Base-by-base conservation (phyloP, 768 basidiomycete species). In the Pleurotus sapidus region DNA sequence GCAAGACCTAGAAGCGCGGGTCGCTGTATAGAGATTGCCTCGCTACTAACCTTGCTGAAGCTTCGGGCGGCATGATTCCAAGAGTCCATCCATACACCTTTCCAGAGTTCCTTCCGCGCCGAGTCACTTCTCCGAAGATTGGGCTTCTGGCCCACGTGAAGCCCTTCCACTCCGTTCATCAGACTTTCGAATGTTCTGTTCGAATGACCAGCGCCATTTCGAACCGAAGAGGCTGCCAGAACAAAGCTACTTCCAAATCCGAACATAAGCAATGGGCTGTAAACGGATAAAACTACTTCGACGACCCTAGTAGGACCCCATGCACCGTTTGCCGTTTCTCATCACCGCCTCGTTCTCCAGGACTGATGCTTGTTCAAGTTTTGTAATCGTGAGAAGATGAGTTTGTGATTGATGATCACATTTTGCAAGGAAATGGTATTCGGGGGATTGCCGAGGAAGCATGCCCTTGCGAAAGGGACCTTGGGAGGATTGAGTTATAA, bases 401-500 rank as follows among this genome's bases (percentile, higher is more conserved):
- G 6, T 15, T 25, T 20, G 46, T 48, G 46, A 48, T 48, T 15
- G 24, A 17, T 24, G 14, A 25, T 48, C 24, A 25, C 17, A 6
- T 48, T 49, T 43, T 34, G n/a, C 11, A 43, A 39, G 37, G 18
- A 27, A 25, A 5, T 24, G 15, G 62, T 60, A 47, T 40, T 39
- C 40, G 59, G 62, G 62, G 62, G 60, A 57, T 50, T 30, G 14
- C n/a, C 46, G 43, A 39, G 37, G 38, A 40, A 51, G 53, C 20
- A 49, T 50, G 51, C 42, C 39, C 25, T 25, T 43, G 58, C 40
- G 27, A 38, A 38, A 5, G 49, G 23, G 24, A 9, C 20, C 27
- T 20, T 17, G 24, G 14, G 24, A 15, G 17, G 14, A 24, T 23
- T 38, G 39, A 30, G 51, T 23, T 60, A 59, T 59, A 62, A 58